Base-by-base conservation (phyloP, 257 asterid species). In the Dorcoceras hygrometricum region DNA sequence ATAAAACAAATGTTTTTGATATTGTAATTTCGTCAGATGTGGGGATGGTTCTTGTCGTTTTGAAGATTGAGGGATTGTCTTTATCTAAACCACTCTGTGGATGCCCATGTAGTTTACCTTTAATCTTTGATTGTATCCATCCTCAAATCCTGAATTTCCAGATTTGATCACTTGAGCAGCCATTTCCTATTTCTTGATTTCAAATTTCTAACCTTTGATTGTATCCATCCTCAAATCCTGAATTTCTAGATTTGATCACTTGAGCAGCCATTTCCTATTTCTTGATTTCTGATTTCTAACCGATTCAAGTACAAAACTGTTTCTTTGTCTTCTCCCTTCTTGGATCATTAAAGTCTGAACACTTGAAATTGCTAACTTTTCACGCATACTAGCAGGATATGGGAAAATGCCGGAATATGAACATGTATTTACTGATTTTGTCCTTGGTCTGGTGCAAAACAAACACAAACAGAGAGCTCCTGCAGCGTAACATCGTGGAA, bases 391-490 rank as follows among this genome's bases (percentile, higher is more conserved):
- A 23, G 72, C 90, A 92, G 96, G 98, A 22, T 92, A 82, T 36
- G 96, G 95, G 51, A 92, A 92, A 73, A 82, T 89, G 96, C 96
- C 97, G 19, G 95, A 82, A 54, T 92, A 92, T 72, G 98, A 92
- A 74, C 88, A 86, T 62, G 78, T 92, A 60, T 89, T 89, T 76
- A 92, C 93, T 39, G 93, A 92, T 78, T 92, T 92, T 75, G 87
- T 92, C 66, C 81, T 92, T 58, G 82, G 78, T 69, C 82, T 92
- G 23, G 82, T 68, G 65, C 75, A 80, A 71, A 72, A 75, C 81
- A 86, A 83, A 75, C 75, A 80, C 6, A 66, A 23, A 27, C 60
- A 62, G 75, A 60, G 59, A 57, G 50, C 62, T 55, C 56, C 62
- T 55, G 62, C 57, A 62, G 66, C 63, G 54, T 63, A 59, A 60